Base-by-base conservation (phyloP, 177 flowering plant species). In the Vitis hybrid region DNA sequence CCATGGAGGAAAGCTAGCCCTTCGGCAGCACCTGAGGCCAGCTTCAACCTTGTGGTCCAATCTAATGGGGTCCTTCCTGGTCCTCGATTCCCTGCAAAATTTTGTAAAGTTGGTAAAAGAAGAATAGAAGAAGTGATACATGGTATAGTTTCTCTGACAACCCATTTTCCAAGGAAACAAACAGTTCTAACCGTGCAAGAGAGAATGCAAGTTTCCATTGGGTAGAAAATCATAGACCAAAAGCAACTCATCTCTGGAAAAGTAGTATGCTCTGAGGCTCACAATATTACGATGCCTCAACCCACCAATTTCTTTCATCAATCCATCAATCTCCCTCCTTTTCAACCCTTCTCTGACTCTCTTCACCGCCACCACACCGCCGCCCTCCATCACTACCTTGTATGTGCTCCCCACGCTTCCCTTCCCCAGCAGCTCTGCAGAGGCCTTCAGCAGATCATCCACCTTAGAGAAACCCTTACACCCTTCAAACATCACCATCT, bases 201-300 rank as follows among this genome's bases (percentile, higher is more conserved):
- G 84, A 55, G 76, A 76, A 61, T 81, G 78, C 11, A 88, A 74
- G 76, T 85, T 88, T 48, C 88, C 87, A 52, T 79, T 81, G 1
- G 84, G 78, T 30, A 84, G 59, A 77, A 56, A 86, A 73, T 88
- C 90, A 52, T 76, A 83, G 63, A 86, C 83, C 63, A 88, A 78
- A 32, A 88, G 84, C 71, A 82, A 64, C 68, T 86, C 88, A n/a
- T 84, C 85, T 58, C 49, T 72, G 58, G 88, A 79, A 27, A 64
- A 67, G 68, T 81, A 84, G 61, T 74, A 88, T 7, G 88, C 91
- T 71, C 84, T 74, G 3, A 88, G 80, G 41, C 77, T 79, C 61
- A 83, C 85, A 9, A 88, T 50, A 71, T 88, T 86, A 18, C 58
- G 2, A 49, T 88, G 85, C 64, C 86, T 82, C 61, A 85, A 15